Conservation (phyloP, 768 basidiomycete genomes). For the Cytidiella melzeri region DNA sequence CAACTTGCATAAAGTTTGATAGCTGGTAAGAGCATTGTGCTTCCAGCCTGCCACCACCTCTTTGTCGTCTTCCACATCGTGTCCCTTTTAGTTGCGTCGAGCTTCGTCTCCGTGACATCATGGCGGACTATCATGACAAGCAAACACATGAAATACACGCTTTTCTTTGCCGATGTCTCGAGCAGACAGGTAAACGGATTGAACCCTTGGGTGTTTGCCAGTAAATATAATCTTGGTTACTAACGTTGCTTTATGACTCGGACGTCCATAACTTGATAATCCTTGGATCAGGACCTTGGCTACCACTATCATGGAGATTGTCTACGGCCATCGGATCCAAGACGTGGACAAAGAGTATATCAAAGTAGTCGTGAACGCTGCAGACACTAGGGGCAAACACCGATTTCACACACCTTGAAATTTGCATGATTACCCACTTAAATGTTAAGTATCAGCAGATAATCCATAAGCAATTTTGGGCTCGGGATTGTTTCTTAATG, state of each 20-base stretch:
- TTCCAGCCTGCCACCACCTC: no score
- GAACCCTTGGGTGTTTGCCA: not conserved
- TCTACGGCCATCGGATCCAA: constrained; percentile 4
- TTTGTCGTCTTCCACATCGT: no score
- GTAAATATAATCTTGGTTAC: not conserved
- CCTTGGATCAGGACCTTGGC: constrained; percentile 1
- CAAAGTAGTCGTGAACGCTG: not conserved
- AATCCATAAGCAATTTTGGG: no score
- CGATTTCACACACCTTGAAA: no score
- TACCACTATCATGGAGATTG: constrained; percentile 3
- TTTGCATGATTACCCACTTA: no score
- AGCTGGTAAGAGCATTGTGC: no score
- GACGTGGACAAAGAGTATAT: constrained; percentile 4
- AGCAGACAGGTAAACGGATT: not conserved
- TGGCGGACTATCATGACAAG: not conserved
- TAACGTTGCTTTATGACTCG: not conserved
- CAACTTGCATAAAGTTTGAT: no score
- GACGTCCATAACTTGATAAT: not conserved
- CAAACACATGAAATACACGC: not conserved
- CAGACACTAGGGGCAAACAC: no score
- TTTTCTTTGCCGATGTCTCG: not conserved
- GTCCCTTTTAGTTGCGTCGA: no score
- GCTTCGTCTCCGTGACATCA: no score
- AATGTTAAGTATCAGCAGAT: no score
- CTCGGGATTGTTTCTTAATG: no score